A percentile compares a stretch with the other conserved stretches of the same genome.
Conservation (phyloP, 169 alveolate species). For the Eimeria acervulina region DNA sequence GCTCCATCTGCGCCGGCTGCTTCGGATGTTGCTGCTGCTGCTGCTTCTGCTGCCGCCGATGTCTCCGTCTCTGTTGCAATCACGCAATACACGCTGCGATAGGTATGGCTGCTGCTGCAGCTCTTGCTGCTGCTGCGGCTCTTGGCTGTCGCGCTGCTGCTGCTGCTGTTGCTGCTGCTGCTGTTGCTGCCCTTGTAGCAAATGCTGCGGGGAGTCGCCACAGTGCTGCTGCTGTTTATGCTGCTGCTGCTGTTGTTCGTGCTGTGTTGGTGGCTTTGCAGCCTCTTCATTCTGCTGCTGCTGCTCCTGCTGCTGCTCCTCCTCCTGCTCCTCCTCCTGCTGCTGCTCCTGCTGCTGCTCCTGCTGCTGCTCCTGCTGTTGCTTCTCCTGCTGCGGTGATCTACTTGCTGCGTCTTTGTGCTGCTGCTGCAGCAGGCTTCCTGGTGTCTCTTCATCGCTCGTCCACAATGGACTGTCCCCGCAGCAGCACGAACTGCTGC, state of each 20-base stretch:
- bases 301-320: background rate
- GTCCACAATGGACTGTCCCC: background rate
- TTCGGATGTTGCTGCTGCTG: background rate
- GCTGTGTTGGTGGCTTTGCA: background rate
- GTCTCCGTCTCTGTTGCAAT: background rate
- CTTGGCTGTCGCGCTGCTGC: background rate
- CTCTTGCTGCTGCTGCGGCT: too few relatives aligned
- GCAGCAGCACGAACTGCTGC: too few relatives aligned
- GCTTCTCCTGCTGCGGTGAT: too few relatives aligned
- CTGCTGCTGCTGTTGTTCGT: background rate
- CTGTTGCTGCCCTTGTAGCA: background rate
- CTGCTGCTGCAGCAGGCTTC: background rate
- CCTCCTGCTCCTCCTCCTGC: background rate
- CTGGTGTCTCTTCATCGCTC: slow-evolving; percentile 5
- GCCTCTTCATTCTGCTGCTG: background rate
- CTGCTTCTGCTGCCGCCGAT: slow-evolving; percentile 16
- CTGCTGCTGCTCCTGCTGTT: background rate
- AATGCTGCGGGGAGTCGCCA: too few relatives aligned
- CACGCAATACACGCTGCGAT: background rate
- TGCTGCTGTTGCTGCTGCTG: background rate
- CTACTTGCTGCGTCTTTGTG: background rate
- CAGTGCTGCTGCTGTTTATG: background rate
- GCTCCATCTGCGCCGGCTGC: slow-evolving; percentile 39
- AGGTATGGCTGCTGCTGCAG: background rate
- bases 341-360: too few relatives aligned